Base-by-base conservation (phyloP, 129 eudicot genomes). In the Deinandra increscens region DNA sequence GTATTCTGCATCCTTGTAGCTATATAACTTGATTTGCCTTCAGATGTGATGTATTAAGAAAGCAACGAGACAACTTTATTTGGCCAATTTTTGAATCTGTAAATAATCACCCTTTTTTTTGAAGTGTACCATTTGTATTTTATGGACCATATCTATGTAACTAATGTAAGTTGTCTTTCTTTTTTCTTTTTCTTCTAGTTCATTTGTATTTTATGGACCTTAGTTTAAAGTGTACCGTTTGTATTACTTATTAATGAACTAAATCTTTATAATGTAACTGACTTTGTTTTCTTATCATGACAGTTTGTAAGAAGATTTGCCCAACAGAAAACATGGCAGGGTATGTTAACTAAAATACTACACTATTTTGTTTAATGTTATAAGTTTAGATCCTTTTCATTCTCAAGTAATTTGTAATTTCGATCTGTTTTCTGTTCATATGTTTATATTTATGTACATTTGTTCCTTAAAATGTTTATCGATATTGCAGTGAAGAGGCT, bases 401-500 rank as follows among this genome's bases (percentile, higher is more conserved):
- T 39, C 20, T 9, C n/a, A n/a, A 23, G 11, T 29, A n/a, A 54
- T 22, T 39, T 56, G n/a, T 37, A 22, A 8, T 0, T 15, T 41
- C 31, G 18, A 54, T 70, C 19, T 5, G 26, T 23, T 41, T 39
- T 46, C 11, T 38, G 2, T 7, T 13, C 23, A 8, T 51, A 8
- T 51, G 8, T 34, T 34, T 59, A 10, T 1, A 23, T 14, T 20
- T 10, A 22, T 23, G 23, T 55, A 23, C 31, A 1, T 26, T 3
- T 26, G 31, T 50, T 33, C 1, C 42, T 49, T 11, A 49, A 49
- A 10, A 22, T 23, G 6, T 10, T 51, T 26, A 1, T 26, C 0
- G 9, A 7, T 8, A 36, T 75, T 84, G 45, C 84, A 85, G 95
- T 20, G 91, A 88, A 68, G 95, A 85, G 12, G 81, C 82, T 69